These are phyloP conservation scores for Rhizopus delemar DNA, from an alignment of 371 early-diverging fungal species.

Conservation along the genomic window DNA sequence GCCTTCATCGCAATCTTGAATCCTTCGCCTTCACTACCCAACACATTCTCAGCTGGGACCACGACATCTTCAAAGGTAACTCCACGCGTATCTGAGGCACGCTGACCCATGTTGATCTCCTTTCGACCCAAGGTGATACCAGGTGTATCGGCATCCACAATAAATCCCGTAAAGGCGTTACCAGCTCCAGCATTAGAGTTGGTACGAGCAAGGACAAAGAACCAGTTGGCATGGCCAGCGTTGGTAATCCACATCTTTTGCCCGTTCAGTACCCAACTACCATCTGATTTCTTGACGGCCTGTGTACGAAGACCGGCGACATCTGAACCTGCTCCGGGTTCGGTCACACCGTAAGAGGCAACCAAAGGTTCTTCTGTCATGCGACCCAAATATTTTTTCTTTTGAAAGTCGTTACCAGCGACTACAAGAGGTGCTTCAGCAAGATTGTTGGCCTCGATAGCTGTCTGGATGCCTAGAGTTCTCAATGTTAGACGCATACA, in stretches of 20 bases:
- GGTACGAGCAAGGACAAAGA: constrained; percentile 95
- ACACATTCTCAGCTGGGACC: constrained; percentile 85
- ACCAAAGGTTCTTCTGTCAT: constrained; percentile 93
- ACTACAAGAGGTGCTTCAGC: constrained; percentile 93
- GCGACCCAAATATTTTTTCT: constrained; percentile 91
- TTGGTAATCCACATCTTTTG: constrained; percentile 92
- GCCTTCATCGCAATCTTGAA: constrained; percentile 98
- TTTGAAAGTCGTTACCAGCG: constrained; percentile 82
- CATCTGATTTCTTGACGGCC: constrained; percentile 68
- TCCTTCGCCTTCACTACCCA: constrained; percentile 78
- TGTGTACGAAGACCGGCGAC: constrained; percentile 68
- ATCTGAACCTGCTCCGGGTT: constrained; percentile 81
- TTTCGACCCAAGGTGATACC: constrained; percentile 92
- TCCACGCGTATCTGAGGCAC: constrained; percentile 92
- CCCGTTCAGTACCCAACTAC: constrained; percentile 74
- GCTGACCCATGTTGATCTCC: constrained; percentile 97
- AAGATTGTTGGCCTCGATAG: constrained; percentile 93
- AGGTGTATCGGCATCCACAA: constrained; percentile 89
- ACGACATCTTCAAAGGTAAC: constrained; percentile 95
- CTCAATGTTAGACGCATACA: not conserved
- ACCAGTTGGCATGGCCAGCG: constrained; percentile 97
- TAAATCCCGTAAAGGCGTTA: constrained; percentile 94
- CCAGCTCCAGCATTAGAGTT: constrained; percentile 78
- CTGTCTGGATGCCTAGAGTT: constrained; percentile 79
- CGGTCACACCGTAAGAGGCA: constrained; percentile 94